Base-by-base conservation (phyloP, 2,329 filamentous ascomycete species). In the Fusarium nurragi region DNA sequence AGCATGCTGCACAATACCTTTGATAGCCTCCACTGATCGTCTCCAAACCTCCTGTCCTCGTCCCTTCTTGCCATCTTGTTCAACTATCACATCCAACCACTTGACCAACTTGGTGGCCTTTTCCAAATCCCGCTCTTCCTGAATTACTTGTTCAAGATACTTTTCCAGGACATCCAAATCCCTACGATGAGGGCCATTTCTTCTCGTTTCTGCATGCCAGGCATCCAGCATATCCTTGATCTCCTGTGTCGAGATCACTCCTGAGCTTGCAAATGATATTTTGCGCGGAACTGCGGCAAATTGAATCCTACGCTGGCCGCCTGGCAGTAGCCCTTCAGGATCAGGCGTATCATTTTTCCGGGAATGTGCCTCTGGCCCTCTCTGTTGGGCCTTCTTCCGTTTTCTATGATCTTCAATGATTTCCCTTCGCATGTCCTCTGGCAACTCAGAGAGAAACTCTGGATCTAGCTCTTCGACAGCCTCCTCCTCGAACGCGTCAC, bases 401-500 rank as follows among this genome's bases (percentile, higher is more conserved):
- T 76, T 75, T 21, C 71, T 71, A 71, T 94, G 89, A 70, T 97
- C 91, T 19, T 87, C 88, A 3, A 97, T 77, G 8, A 98, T 84
- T 76, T 98, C 94, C 16, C 79, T 81, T 13, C 91, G 87, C 43
- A 97, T 85, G 43, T 97, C 92, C 65, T 91, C 88, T 0, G 94
- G 94, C 1, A 98, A 81, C 16, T 93, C 93, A 1, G 90, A 87
- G 4, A 98, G 86, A 71, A 97, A 94, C 0, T 89, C 88, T 0
- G 86, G 81, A 56, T 92, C 90, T 4, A 92, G 77, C 38, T 85
- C 82, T 44, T 83, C 81, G 1, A 80, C 62, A 2, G 79, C 63
- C 7, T 76, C 77, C 8, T 81, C 73, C 2, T 70, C 67, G 14
- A 67, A 63, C 5, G 53, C 65, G 4, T 78, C 74, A 5, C 74